Conservation (phyloP, 1,139 yeast genomes). For the Yamadazyma sp. region DNA sequence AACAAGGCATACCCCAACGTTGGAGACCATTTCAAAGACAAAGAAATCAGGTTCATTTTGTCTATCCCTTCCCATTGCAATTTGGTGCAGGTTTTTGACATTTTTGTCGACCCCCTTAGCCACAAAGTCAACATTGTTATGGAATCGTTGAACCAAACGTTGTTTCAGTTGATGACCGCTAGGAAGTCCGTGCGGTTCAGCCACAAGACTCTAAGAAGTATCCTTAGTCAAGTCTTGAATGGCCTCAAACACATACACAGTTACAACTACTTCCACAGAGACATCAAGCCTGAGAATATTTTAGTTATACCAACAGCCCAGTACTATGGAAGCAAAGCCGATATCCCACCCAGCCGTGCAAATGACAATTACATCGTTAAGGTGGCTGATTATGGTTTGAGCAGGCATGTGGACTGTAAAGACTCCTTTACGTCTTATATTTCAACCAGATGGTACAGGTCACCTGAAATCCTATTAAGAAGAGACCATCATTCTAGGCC, state of each 20-base stretch:
- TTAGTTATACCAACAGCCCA: constrained; percentile 60
- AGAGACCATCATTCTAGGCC: constrained; percentile 68
- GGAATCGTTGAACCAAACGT: constrained; percentile 85
- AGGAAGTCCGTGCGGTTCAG: constrained; percentile 55
- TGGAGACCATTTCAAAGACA: constrained; percentile 61
- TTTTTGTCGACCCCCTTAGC: constrained; percentile 64
- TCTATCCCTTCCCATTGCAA: constrained; percentile 71
- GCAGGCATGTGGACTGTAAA: constrained; percentile 59
- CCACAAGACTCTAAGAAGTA: constrained; percentile 58
- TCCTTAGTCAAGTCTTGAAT: constrained; percentile 66
- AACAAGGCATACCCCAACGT: constrained; percentile 49
- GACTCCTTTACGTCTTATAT: constrained; percentile 77
- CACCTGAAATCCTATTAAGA: constrained; percentile 86
- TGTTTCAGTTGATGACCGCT: constrained; percentile 68
- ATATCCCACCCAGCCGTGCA: constrained; percentile 38
- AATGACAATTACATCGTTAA: constrained; percentile 64
- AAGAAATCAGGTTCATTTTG: constrained; percentile 74
- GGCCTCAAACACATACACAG: constrained; percentile 84
- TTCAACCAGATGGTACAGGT: constrained; percentile 93
- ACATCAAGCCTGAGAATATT: constrained; percentile 77
- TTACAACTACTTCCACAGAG: constrained; percentile 79
- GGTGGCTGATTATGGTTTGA: constrained; percentile 89
- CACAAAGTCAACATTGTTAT: constrained; percentile 74
- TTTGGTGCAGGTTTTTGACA: constrained; percentile 72
- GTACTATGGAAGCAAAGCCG: constrained; percentile 48